These are phyloP conservation scores for Chlamydomonas sphaeroides DNA, from an alignment of 139 green algal species.

Conservation along the genomic window DNA sequence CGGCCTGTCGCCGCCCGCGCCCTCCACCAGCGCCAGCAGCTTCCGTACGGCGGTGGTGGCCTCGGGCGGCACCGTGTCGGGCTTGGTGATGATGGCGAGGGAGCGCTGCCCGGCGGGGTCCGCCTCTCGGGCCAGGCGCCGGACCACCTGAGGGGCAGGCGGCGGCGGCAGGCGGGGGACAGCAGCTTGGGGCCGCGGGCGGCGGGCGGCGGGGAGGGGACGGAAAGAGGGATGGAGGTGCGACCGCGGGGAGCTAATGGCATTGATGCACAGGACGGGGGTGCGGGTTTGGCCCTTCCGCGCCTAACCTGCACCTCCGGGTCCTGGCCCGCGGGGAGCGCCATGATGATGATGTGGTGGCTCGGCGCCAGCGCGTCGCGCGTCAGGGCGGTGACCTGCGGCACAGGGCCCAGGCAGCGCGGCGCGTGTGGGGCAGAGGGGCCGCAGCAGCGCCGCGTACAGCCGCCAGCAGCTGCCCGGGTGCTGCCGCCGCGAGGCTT, in stretches of 20 bases:
- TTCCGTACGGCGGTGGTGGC: neutral
- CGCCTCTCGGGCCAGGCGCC: neutral
- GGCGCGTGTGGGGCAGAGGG: no score
- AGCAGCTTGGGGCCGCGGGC: no score
- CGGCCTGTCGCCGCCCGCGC: neutral
- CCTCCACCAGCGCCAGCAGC: neutral
- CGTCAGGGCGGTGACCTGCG: conserved; percentile 3
- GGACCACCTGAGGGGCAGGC: conserved; percentile 3
- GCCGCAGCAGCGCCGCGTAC: no score
- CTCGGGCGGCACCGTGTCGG: conserved; percentile 15
- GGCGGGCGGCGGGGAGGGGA: no score
- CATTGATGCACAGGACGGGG: no score
- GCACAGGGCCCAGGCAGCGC: neutral
- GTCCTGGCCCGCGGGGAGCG: conserved; percentile 28
- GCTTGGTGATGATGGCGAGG: conserved; percentile 45
- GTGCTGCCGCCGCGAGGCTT: no score
- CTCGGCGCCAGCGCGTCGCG: neutral
- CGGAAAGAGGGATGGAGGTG: no score
- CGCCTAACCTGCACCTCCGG: conserved; percentile 31
- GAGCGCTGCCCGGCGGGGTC: conserved; percentile 11
- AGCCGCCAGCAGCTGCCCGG: no score
- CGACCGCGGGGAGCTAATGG: no score
- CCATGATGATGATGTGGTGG: conserved; percentile 12
- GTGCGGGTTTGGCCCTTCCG: no score
- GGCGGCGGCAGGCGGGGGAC: neutral